Evolutionary conservation across 257 asterid species (phyloP).

Genomic region (Cordia subcordata): DNA sequence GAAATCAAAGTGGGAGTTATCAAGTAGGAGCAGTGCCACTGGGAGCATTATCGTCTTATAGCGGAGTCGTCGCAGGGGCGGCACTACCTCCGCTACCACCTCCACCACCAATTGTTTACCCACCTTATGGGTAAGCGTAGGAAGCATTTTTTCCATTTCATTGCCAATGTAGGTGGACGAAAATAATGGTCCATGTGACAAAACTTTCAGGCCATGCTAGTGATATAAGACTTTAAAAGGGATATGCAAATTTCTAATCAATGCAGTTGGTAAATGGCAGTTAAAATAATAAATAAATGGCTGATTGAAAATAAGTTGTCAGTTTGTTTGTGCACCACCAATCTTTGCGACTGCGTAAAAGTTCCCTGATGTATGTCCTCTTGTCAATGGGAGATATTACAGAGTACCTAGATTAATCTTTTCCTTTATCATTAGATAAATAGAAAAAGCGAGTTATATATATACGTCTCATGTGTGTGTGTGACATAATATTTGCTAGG

Average conservation of each 20-base stretch:
- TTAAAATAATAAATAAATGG: slow-evolving; percentile 39
- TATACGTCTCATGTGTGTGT: no score
- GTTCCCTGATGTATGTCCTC: neutral
- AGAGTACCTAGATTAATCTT: neutral
- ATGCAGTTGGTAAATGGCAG: slow-evolving; percentile 62
- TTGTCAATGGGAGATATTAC: slow-evolving; percentile 1
- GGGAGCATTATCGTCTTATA: slow-evolving; percentile 45
- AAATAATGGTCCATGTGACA: no score
- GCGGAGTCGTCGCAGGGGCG: slow-evolving; percentile 40
- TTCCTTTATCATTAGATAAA: neutral
- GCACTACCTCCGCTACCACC: slow-evolving; percentile 40
- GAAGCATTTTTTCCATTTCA: slow-evolving; percentile 3
- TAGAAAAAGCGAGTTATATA: no score
- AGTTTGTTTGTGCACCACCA: slow-evolving; percentile 12
- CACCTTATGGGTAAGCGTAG: slow-evolving; percentile 97
- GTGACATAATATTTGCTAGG: no score
- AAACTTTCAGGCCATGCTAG: neutral
- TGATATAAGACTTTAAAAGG: neutral
- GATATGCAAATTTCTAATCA: slow-evolving; percentile 21
- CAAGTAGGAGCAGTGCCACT: slow-evolving; percentile 50
- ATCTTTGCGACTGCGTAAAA: neutral
- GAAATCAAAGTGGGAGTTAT: slow-evolving; percentile 57
- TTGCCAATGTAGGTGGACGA: neutral
- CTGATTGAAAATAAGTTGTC: slow-evolving; percentile 38
- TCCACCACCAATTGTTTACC: slow-evolving; percentile 65